Evolutionary conservation across 2,329 filamentous ascomycete genomes (phyloP), one percentile per base, ranked within the genome.

Genomic region (Xylariomycetidae sp.): DNA sequence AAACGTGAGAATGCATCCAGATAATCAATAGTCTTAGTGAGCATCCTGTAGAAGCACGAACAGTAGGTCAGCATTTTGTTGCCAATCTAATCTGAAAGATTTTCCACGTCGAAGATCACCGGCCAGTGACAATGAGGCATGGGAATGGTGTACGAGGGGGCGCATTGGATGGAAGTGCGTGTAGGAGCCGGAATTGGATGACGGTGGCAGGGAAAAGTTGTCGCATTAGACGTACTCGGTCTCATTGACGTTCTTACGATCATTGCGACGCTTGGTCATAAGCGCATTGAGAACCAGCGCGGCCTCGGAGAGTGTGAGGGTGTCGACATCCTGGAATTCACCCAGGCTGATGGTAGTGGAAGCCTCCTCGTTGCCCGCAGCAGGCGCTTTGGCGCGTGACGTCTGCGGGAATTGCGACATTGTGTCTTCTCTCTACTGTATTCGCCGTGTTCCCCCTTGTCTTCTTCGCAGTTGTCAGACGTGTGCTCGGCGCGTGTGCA

Each of bases 1-100:
- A 96, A 96, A 22, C 92, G 85, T 13, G 89, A 84, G 63, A 98
- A 98, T 43, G 88, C 80, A 52, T 95, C 88, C 34, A 96, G 78
- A 63, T 98, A 96, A 55, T 89, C 86, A 46, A 88, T 74, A 17
- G 90, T 95, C 60, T 94, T 89, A 43, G 77, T 79, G 36, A 95
- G 73, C 60, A 89, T 88, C 54, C 79, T 84, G 37, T 34, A 10
- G 26, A 27, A 10, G 14, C n/a, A n/a, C n/a, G n/a, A n/a, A n/a
- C n/a, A n/a, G 39, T 41, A 41, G 37, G 33, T 23, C 35, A n/a
- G 15, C 20, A n/a, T n/a, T n/a, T n/a, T n/a, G n/a, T n/a, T n/a
- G n/a, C n/a, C n/a, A n/a, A n/a, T n/a, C n/a, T n/a, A n/a, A n/a
- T n/a, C n/a, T n/a, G n/a, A n/a, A n/a, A n/a, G n/a, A n/a, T n/a